Evolutionary conservation across 768 basidiomycete species (phyloP).

Genomic region (Cubamyces lactineus): DNA sequence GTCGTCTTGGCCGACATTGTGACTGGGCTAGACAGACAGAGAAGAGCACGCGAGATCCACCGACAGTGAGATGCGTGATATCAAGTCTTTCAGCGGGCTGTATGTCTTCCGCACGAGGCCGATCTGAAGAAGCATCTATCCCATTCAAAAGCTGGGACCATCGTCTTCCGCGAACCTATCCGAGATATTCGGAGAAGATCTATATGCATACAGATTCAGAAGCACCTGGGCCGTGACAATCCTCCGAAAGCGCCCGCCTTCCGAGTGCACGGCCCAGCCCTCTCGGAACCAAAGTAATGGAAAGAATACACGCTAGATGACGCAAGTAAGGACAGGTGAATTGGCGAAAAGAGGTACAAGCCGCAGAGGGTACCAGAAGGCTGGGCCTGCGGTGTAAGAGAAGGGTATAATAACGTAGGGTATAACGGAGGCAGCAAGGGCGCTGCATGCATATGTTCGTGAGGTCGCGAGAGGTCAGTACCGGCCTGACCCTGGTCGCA

Average conservation of each 20-base stretch:
- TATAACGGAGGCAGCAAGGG: not conserved
- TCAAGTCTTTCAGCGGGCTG: too few species aligned
- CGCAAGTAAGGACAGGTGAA: not conserved
- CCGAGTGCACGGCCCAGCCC: not conserved
- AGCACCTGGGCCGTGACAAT: not conserved
- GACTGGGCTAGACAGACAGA: too few species aligned
- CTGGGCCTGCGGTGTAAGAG: not conserved
- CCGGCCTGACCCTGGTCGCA: constrained; percentile 14
- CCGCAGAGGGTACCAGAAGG: not conserved
- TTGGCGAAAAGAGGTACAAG: not conserved
- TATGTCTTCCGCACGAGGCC: constrained; percentile 2
- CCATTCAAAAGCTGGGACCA: not conserved
- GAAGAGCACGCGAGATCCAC: too few species aligned
- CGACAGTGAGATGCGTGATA: too few species aligned
- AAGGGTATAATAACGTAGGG: constrained; percentile 16
- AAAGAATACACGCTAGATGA: not conserved
- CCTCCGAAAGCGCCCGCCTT: constrained; percentile 2
- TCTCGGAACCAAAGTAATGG: not conserved
- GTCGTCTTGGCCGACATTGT: too few species aligned
- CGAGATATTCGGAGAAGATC: constrained; percentile 13
- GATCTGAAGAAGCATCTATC: constrained; percentile 2
- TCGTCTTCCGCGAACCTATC: not conserved
- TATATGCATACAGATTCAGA: too few species aligned
- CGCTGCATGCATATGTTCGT: too few species aligned
- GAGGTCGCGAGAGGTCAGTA: not conserved